Conservation (phyloP, 1,284 basidiomycete genomes). For the Cystobasidium sp. region DNA sequence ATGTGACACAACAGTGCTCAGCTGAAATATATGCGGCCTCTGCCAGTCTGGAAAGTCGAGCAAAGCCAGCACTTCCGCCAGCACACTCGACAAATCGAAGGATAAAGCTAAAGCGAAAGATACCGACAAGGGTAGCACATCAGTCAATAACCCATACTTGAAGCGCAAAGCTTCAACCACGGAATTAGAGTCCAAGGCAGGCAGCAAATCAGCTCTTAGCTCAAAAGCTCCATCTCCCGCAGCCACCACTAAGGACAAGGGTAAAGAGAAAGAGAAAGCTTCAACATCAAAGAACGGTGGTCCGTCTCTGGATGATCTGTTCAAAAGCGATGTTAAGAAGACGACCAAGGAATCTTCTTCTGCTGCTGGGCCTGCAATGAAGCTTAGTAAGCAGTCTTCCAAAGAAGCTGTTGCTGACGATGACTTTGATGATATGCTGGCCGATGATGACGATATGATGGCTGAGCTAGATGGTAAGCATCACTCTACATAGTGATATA, state of each 20-base stretch:
- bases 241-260: slow-evolving; percentile 4
- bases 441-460: slow-evolving; percentile 42
- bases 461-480: slow-evolving; percentile 37
- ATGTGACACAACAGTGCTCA: not conserved
- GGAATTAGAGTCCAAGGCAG: not conserved
- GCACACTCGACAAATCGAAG: not conserved
- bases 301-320: slow-evolving; percentile 29
- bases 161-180: slow-evolving; percentile 38
- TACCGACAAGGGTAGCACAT: not conserved
- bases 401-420: slow-evolving; percentile 6
- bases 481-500: not conserved
- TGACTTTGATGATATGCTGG: slow-evolving; percentile 36
- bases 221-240: slow-evolving; percentile 11
- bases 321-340: not conserved
- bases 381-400: slow-evolving; percentile 7
- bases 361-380: not conserved
- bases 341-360: slow-evolving; percentile 6
- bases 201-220: slow-evolving; percentile 3
- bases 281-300: slow-evolving; percentile 4
- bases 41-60: slow-evolving; percentile 23
- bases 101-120: slow-evolving; percentile 4
- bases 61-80: slow-evolving; percentile 19
- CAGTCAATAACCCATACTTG: slow-evolving; percentile 20
- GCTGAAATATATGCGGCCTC: not conserved
- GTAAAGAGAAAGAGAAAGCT: slow-evolving; percentile 22